phyloP scores from a whole-genome alignment of 768 basidiomycete species.

The Tephrocybe sp. region DNA sequence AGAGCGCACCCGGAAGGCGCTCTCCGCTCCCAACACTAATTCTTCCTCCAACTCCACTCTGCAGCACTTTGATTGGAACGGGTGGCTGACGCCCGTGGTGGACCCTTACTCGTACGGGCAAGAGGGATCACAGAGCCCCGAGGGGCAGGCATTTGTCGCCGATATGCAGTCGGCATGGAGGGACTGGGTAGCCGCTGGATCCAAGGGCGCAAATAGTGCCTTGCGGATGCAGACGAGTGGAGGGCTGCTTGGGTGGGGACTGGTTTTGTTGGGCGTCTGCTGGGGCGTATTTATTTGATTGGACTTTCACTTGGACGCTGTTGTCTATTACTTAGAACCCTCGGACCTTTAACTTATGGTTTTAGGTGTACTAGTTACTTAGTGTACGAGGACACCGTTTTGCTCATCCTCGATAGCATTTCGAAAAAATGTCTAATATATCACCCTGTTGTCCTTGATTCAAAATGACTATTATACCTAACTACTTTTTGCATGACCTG shows the following conservation, averaged over 20 bases:
- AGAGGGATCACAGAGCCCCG: slow-evolving; percentile 60
- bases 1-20: slow-evolving; percentile 49
- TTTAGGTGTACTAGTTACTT: too few relatives aligned
- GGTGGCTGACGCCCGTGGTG: slow-evolving; percentile 76
- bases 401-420: too few relatives aligned
- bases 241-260: not conserved
- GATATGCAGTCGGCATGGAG: slow-evolving; percentile 73
- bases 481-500: not conserved
- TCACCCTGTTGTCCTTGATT: too few relatives aligned
- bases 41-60: slow-evolving; percentile 22
- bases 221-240: not conserved
- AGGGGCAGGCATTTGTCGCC: slow-evolving; percentile 79
- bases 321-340: too few relatives aligned
- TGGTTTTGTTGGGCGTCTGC: slow-evolving; percentile 2
- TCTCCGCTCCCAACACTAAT: slow-evolving; percentile 23
- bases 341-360: too few relatives aligned
- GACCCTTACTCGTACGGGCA: slow-evolving; percentile 58
- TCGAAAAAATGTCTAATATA: too few relatives aligned
- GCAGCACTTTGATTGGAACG: slow-evolving; percentile 52
- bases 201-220: slow-evolving; percentile 48
- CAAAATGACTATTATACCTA: not conserved
- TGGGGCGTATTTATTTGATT: slow-evolving; percentile 8
- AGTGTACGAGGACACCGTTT: too few relatives aligned
- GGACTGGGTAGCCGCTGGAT: slow-evolving; percentile 67
- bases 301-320: not conserved